These are phyloP conservation scores for Coemansia sp. DNA, from an alignment of 192 early-diverging fungal genomes.

Conservation along the genomic window DNA sequence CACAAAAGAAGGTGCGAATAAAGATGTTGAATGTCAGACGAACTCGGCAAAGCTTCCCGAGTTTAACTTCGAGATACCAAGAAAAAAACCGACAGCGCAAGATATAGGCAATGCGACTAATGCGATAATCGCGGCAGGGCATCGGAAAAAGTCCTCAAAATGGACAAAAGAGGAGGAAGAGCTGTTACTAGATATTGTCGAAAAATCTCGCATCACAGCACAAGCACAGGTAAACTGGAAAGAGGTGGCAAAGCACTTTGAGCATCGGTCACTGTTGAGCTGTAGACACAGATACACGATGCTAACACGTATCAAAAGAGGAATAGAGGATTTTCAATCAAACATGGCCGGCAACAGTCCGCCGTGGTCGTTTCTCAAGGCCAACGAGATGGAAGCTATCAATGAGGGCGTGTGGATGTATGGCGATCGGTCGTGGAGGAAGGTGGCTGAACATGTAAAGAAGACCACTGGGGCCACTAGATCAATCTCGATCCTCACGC, in stretches of 20 bases:
- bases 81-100: background rate
- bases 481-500: background rate
- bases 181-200: background rate
- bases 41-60: background rate
- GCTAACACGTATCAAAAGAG: background rate
- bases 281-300: slow-evolving; percentile 2
- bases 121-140: background rate
- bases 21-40: background rate
- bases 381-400: slow-evolving; percentile 4
- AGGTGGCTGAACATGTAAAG: slow-evolving; percentile 19
- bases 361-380: background rate
- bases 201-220: background rate
- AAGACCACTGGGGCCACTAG: slow-evolving; percentile 6
- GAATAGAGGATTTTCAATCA: background rate
- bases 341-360: background rate
- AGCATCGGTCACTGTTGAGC: background rate
- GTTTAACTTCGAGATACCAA: background rate
- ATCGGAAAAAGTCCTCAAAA: too few relatives aligned
- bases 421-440: slow-evolving; percentile 33
- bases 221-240: slow-evolving; percentile 3
- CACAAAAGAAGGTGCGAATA: background rate
- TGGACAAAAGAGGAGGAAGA: background rate
- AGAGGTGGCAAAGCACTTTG: slow-evolving; percentile 1
- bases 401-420: slow-evolving; percentile 9
- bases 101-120: background rate